Evolutionary conservation across 495 filamentous ascomycete genomes (phyloP), one percentile per base, ranked within the genome.

Genomic region (Penicillium ucsense): DNA sequence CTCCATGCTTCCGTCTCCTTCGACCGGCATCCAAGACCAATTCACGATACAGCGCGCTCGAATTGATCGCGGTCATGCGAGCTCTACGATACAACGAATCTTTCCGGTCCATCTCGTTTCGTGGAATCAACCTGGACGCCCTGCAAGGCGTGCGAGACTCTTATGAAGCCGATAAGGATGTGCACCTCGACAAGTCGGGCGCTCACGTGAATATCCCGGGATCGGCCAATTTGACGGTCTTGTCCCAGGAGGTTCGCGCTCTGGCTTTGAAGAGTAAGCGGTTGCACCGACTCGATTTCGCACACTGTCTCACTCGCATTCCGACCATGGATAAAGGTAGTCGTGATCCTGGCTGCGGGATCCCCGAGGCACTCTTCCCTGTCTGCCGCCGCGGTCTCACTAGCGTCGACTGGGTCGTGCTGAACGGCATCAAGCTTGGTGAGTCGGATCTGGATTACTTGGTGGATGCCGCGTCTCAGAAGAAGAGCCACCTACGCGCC

Each of bases 31-130:
- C 77, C 9, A 61, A 71, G 5, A 68, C 62, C 32, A 64, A 67
- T 42, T 64, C 68, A 4, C 71, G 74, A 34, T 98, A 98, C 56
- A 79, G 73, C 4, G 62, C 78, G 5, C 60, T 84, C 41, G 92
- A 96, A 62, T 62, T 96, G 28, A 70, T 98, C 35, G 89, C 92
- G 3, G 78, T 96, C 28, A 77, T 95, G 73, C 79, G 91, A 12
- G 79, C 92, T 5, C 67, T 98, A 41, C 79, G 92, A 34, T 98
- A 94, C 67, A 96, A 96, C 56, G 88, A 95, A 60, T 85, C 80
- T 9, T 96, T 96, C 63, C 75, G 75, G 43, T 84, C 87, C 2
- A 77, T 98, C 35, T 95, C 89, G 1, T 95, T 96, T 62, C 68
- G 74, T 9, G 80, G 83, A 30, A 77, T 94, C 41, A 80, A 76